A percentile compares a stretch with the other conserved stretches of the same genome.
phyloP scores from a whole-genome alignment of 208 protist species.

The Acanthamoeba culbertsoni region DNA sequence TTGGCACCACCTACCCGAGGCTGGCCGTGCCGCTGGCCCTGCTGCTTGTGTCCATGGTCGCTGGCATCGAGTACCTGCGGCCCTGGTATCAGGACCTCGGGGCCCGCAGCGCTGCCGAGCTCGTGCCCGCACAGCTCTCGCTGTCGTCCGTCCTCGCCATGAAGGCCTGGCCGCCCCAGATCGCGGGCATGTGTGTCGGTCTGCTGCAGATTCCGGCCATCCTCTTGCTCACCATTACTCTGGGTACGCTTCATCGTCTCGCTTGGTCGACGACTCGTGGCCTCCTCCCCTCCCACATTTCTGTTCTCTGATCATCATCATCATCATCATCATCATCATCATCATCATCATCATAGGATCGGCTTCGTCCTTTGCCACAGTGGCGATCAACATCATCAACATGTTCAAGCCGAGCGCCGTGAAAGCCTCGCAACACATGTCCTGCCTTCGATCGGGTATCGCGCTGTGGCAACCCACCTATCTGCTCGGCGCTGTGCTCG shows the following conservation, averaged over 20 bases:
- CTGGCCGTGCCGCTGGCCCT: not conserved
- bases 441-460: not conserved
- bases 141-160: not conserved
- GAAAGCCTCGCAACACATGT: not conserved
- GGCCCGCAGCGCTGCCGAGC: not conserved
- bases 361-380: not conserved
- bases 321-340: not conserved
- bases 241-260: not conserved
- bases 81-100: not conserved
- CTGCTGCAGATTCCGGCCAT: not conserved
- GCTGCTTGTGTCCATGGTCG: not conserved
- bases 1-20: not conserved
- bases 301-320: not conserved
- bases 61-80: not conserved
- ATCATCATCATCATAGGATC: not conserved
- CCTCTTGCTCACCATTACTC: not conserved
- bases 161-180: slow-evolving; percentile 19
- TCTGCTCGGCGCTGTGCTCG: not conserved
- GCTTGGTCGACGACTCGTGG: too few species aligned
- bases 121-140: not conserved
- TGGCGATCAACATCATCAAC: not conserved
- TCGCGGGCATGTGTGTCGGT: not conserved
- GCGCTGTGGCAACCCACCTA: slow-evolving; percentile 21
- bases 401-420: not conserved
- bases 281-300: not conserved